Evolutionary conservation across 768 basidiomycete genomes (phyloP), one percentile per base, ranked within the genome.

Genomic region (Tricholoma saponaceum): DNA sequence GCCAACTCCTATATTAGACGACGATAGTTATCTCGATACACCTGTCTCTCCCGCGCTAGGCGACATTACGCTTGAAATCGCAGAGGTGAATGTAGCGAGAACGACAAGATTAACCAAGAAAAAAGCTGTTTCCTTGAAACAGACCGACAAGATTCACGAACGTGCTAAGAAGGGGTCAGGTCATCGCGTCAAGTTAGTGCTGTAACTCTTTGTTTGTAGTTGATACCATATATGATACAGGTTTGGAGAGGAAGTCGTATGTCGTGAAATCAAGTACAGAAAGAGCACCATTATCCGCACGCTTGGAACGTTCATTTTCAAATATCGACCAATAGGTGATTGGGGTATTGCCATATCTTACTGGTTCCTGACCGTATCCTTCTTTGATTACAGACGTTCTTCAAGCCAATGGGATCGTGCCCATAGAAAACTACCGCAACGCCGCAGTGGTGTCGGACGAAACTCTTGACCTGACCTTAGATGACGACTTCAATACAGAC

Each of bases 11-110:
- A 3, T 5, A 22, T 13, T 51, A 67, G 66, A 67, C 33, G 66
- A 67, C 22, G 66, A 67, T 25, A 14, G 35, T 1, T 66, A 57
- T 51, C 44, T 66, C 12, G 35, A 60, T 13, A 12, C 32, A 6
- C 43, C 56, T 6, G 16, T 25, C 5, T 55, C 57, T 33, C 41
- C 56, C 2, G 55, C 56, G 6, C 51, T 64, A 7, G 63, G 63
- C 8, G 55, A 57, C 7, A 64, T 64, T 7, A 62, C 54, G 25
- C 61, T 64, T 16, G 50, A 51, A 3, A 58, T 64, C 7, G 56
- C 49, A 12, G 20, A 56, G 47, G 57, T 47, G 6, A 4, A 8
- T 43, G 8, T 37, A 20, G n/a, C 6, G 13, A 18, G 0, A 20
- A 7, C 3, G 14, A 6, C 8, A 5, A 14, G 2, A 7, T 13